Percentiles rank a stretch among this genome's conserved stretches.
phyloP scores from a whole-genome alignment of 192 early-diverging fungal species.

The Backusella parvicylindrica region DNA sequence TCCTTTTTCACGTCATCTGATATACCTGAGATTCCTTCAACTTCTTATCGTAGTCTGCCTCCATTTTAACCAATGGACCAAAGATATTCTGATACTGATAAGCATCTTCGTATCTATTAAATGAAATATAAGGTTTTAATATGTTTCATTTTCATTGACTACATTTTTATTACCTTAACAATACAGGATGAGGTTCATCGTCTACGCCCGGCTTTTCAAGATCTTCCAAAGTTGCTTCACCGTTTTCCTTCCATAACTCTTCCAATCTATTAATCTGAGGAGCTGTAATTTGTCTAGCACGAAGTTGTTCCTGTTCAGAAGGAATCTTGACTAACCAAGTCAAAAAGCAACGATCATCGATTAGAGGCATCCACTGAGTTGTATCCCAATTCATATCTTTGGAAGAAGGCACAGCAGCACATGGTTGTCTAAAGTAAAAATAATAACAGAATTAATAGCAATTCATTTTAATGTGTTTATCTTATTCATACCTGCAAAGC shows the following conservation, averaged over 20 bases:
- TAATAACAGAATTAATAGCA: neutral
- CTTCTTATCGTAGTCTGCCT: constrained; percentile 55
- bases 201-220: constrained; percentile 77
- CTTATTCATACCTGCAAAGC: constrained; percentile 71
- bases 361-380: constrained; percentile 94
- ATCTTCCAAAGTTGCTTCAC: constrained; percentile 74
- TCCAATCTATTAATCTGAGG: constrained; percentile 86
- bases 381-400: constrained; percentile 98
- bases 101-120: constrained; percentile 85
- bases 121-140: neutral
- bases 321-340: constrained; percentile 95
- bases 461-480: neutral
- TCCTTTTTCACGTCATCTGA: neutral
- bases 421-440: constrained; percentile 65
- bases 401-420: constrained; percentile 82
- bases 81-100: constrained; percentile 97
- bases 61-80: constrained; percentile 91
- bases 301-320: constrained; percentile 76
- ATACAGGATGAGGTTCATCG: constrained; percentile 82
- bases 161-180: constrained; percentile 53
- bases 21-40: constrained; percentile 49
- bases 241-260: constrained; percentile 84
- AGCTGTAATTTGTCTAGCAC: constrained; percentile 78
- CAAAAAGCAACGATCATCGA: constrained; percentile 91
- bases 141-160: neutral